Evolutionary conservation across 305 asterid species (phyloP).

Genomic region (Fraxinus ornus): DNA sequence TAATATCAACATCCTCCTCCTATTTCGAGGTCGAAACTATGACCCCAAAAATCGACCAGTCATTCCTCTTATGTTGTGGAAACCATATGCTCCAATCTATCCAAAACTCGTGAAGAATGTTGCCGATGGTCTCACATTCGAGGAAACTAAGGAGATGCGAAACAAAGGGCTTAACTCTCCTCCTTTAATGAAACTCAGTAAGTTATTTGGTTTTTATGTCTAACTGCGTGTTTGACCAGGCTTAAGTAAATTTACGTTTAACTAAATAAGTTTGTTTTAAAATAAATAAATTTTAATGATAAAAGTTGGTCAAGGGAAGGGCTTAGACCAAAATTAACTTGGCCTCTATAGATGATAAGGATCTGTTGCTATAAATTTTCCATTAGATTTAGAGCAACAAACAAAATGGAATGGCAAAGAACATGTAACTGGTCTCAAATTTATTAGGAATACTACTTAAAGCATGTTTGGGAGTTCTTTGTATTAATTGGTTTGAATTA

Average conservation of each 20-base stretch:
- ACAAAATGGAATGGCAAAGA: background rate
- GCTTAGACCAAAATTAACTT: background rate
- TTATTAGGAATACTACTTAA: background rate
- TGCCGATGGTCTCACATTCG: constrained; percentile 76
- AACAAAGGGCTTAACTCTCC: constrained; percentile 69
- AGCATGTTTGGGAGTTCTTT: background rate
- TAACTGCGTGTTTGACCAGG: background rate
- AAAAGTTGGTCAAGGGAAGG: background rate
- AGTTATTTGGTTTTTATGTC: constrained; percentile 19
- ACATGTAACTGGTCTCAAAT: background rate
- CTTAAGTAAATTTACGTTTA: background rate
- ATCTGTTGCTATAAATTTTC: background rate
- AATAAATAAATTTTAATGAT: background rate
- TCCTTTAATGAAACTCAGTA: constrained; percentile 80
- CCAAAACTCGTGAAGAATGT: constrained; percentile 82
- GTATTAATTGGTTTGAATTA: background rate
- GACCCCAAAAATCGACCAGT: constrained; percentile 53
- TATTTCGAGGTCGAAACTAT: constrained; percentile 77
- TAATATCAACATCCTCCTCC: constrained; percentile 56
- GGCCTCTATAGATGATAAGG: background rate
- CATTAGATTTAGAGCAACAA: background rate
- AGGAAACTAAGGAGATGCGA: constrained; percentile 74
- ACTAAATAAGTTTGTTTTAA: background rate
- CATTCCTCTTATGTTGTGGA: constrained; percentile 79
- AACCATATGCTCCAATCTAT: constrained; percentile 77